Evolutionary conservation across 2,329 filamentous ascomycete genomes (phyloP).

Genomic region (Tolypocladium endophyticum): DNA sequence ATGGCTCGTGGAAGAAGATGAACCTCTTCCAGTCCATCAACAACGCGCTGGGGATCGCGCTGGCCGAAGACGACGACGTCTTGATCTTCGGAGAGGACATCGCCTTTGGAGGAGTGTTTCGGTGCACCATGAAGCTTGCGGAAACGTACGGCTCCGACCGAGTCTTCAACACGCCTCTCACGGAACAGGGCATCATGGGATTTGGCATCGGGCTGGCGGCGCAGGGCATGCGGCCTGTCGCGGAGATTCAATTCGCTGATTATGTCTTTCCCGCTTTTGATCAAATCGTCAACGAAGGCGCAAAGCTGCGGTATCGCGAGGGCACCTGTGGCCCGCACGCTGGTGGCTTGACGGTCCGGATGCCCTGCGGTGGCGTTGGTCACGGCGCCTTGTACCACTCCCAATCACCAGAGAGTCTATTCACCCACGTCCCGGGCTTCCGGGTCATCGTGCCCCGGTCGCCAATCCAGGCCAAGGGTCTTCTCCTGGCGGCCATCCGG

Average conservation of each 20-base stretch:
- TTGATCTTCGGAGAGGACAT: conserved; percentile 95
- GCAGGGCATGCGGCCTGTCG: conserved; percentile 84
- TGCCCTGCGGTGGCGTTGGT: conserved; percentile 84
- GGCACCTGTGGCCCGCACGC: conserved; percentile 46
- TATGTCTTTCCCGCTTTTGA: conserved; percentile 92
- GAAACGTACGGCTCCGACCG: conserved; percentile 78
- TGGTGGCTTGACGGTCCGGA: conserved; percentile 75
- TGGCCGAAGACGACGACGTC: conserved; percentile 75
- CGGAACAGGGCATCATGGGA: conserved; percentile 88
- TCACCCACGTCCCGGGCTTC: conserved; percentile 78
- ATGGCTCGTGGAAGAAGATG: conserved; percentile 69
- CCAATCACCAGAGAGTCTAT: conserved; percentile 80
- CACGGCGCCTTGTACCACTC: conserved; percentile 84
- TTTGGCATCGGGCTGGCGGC: conserved; percentile 86
- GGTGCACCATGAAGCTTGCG: conserved; percentile 83
- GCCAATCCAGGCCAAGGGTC: conserved; percentile 78
- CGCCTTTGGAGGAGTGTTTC: conserved; percentile 91
- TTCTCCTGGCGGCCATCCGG: conserved; percentile 67
- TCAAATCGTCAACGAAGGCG: conserved; percentile 87
- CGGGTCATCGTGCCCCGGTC: conserved; percentile 79
- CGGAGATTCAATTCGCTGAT: conserved; percentile 93
- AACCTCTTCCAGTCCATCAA: conserved; percentile 95
- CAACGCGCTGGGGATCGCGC: conserved; percentile 70
- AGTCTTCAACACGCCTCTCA: conserved; percentile 93
- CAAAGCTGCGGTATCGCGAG: conserved; percentile 75